Base-by-base conservation (phyloP, 176 grass and related monocot species). In the Raddia distichophylla region DNA sequence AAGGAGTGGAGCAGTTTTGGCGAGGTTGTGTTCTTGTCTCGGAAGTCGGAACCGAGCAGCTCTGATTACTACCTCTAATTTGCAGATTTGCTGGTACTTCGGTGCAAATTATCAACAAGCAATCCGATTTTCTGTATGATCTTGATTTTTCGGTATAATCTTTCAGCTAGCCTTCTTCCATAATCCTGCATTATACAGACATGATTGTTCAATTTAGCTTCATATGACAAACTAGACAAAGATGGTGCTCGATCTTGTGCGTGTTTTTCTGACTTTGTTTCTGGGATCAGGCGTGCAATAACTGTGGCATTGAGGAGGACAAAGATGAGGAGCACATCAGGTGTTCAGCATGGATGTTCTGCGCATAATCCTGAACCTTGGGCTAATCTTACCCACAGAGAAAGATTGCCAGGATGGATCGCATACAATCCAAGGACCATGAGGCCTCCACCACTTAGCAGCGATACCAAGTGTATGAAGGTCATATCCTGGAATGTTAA, bases 401-500 rank as follows among this genome's bases (percentile, higher is more conserved):
- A 89, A 33, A 91, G 75, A 48, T 75, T 74, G n/a, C 84, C 88
- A 13, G 69, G 77, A 54, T 94, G 95, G 95, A 35, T 89, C 8
- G 71, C 95, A 2, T 97, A 97, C 81, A 92, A 97, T 77, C 92
- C 95, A 35, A 90, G 48, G 76, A 94, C 73, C 69, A 91, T 94
- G 92, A 97, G 95, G 43, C 90, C 92, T 53, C 73, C 79, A 20
- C 90, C 90, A 49, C 90, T 94, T 84, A 77, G 66, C 45, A 67
- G 50, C 18, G 87, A 94, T 55, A 82, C 64, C 43, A 86, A 75
- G 18, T 92, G 67, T 35, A 76, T 97, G 69, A 97, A 97, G 69
- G 80, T 97, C 70, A 45, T 94, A 54, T 97, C 94, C 76, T 97
- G 84, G 86, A 97, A 97, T 89, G 88, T 97, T 44, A 97, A 94